These are phyloP conservation scores for Colletotrichum sp. DNA, from an alignment of 2,329 filamentous ascomycete species.

Conservation along the genomic window DNA sequence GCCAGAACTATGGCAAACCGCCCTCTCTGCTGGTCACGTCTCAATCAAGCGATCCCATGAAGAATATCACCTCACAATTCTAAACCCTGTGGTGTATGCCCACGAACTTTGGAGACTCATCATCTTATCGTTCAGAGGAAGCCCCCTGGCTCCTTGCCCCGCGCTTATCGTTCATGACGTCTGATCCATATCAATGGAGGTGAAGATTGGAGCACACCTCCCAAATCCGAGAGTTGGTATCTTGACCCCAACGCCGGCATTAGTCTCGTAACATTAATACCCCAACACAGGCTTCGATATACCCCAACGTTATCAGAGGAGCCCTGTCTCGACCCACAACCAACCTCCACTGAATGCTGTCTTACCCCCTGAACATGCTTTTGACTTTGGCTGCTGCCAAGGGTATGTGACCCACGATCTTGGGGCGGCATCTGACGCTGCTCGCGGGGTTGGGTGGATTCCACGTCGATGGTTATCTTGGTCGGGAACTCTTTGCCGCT, in stretches of 20 bases:
- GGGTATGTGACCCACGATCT: conserved; percentile 7
- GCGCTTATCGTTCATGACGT: neutral
- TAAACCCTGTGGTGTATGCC: neutral
- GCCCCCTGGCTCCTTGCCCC: neutral
- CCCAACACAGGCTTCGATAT: neutral
- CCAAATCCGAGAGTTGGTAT: neutral
- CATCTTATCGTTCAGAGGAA: neutral
- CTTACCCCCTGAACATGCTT: neutral
- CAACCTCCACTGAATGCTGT: neutral
- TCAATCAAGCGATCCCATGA: neutral
- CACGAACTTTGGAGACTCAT: neutral
- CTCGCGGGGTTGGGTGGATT: conserved; percentile 8
- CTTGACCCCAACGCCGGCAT: neutral
- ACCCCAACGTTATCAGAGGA: conserved; percentile 18
- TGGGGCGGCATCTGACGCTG: conserved; percentile 16
- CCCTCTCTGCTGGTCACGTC: neutral
- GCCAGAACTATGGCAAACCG: neutral
- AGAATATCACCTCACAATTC: neutral
- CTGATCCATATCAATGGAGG: neutral
- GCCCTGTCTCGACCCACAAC: neutral
- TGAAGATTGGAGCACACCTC: neutral
- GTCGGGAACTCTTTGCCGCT: conserved; percentile 6
- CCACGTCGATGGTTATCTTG: conserved; percentile 5
- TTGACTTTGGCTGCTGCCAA: conserved; percentile 1
- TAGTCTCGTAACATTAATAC: neutral